These are phyloP conservation scores for Porphyrellus cyaneotinctus DNA, from an alignment of 768 basidiomycete species.

Conservation along the genomic window DNA sequence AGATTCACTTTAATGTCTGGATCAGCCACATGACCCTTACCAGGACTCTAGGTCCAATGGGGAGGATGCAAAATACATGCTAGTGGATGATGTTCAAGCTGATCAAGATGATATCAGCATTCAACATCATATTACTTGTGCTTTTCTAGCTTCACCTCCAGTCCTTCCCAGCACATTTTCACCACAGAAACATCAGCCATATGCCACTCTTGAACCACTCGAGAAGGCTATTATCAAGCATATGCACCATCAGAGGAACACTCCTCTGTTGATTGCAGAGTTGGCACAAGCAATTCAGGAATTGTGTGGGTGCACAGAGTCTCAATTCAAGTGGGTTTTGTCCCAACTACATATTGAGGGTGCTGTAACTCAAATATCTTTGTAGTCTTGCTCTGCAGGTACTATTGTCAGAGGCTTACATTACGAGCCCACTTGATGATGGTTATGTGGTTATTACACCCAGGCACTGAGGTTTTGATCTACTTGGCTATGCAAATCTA, in stretches of 20 bases:
- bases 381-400: conserved; percentile 19
- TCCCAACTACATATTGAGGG: neutral
- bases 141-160: neutral
- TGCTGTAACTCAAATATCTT: neutral
- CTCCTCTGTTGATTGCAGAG: conserved; percentile 9
- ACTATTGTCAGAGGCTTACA: conserved; percentile 26
- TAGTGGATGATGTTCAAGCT: neutral
- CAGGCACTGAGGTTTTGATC: conserved; percentile 11
- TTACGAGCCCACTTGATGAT: conserved; percentile 31
- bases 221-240: conserved; percentile 19
- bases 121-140: neutral
- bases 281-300: conserved; percentile 11
- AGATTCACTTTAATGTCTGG: neutral
- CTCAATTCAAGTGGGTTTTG: conserved; percentile 21
- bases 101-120: neutral
- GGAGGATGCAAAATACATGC: neutral
- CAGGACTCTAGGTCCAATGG: neutral
- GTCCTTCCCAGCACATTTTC: conserved; percentile 17
- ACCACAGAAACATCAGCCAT: conserved; percentile 20
- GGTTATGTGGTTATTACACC: conserved; percentile 28
- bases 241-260: conserved; percentile 3
- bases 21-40: conserved; percentile 6
- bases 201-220: conserved; percentile 16
- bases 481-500: neutral
- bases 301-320: conserved; percentile 13